Conservation (phyloP, 495 filamentous ascomycete genomes). For the Podospora fimiseda region DNA sequence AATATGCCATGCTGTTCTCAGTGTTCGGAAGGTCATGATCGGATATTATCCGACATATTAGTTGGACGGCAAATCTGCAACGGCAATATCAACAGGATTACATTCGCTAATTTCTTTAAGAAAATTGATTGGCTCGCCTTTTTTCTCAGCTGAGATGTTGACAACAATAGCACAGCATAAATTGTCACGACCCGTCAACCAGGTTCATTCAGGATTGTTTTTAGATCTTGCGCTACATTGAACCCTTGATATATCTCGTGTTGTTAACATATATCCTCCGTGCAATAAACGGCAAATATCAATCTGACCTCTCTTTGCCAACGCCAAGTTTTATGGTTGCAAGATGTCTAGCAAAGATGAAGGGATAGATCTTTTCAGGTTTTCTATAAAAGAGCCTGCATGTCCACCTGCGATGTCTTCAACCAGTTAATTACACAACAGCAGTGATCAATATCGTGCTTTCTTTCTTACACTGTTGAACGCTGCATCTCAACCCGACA, state of each 20-base stretch:
- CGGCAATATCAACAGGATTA: slow-evolving; percentile 1
- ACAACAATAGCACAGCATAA: neutral
- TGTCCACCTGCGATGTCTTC: slow-evolving; percentile 5
- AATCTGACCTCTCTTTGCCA: neutral
- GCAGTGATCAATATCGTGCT: no score
- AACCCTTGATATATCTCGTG: neutral
- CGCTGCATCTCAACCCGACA: no score
- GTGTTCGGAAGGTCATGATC: neutral
- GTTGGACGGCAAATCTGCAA: neutral
- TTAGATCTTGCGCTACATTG: neutral
- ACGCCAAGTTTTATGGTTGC: neutral
- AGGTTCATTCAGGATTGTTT: neutral
- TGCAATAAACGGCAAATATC: slow-evolving; percentile 24
- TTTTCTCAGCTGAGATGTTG: neutral
- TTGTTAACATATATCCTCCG: slow-evolving; percentile 17
- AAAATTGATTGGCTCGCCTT: neutral
- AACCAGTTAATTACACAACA: no score
- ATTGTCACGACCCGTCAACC: slow-evolving; percentile 1
- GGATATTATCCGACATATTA: slow-evolving; percentile 2
- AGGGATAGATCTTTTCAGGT: neutral
- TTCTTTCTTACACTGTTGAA: no score
- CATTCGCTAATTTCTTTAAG: neutral
- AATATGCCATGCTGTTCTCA: neutral
- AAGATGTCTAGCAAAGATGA: neutral
- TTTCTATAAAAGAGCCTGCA: neutral